A percentile compares a stretch with the other conserved stretches of the same genome.
Conservation (phyloP, 169 alveolate genomes). For the Cryptosporidium bovis region DNA sequence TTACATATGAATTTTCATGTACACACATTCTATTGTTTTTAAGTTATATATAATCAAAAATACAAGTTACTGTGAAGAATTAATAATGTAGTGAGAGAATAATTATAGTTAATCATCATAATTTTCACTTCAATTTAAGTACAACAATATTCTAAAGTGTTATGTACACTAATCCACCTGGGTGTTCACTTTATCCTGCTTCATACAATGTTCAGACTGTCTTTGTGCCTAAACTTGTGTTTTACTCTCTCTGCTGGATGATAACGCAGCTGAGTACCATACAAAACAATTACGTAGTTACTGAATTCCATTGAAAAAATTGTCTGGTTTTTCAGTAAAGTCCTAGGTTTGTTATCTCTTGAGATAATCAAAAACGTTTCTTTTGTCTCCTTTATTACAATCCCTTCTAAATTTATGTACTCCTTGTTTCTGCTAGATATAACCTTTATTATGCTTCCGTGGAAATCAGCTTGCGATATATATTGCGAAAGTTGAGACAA, state of each 20-base stretch:
- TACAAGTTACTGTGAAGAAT: too few relatives aligned
- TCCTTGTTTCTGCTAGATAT: slow-evolving; percentile 47
- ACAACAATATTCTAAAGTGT: too few relatives aligned
- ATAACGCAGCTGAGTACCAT: slow-evolving; percentile 64
- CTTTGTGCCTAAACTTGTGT: slow-evolving; percentile 65
- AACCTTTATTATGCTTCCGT: slow-evolving; percentile 35
- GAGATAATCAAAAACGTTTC: slow-evolving; percentile 68
- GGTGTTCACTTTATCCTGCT: not conserved
- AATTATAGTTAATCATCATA: not conserved
- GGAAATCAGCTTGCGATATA: slow-evolving; percentile 51
- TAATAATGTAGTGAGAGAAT: not conserved
- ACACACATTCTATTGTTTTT: not conserved
- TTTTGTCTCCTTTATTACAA: slow-evolving; percentile 58
- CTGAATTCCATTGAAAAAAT: slow-evolving; percentile 26
- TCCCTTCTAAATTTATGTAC: slow-evolving; percentile 47
- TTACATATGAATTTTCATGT: too few relatives aligned
- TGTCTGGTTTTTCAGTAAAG: slow-evolving; percentile 17
- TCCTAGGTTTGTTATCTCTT: slow-evolving; percentile 37
- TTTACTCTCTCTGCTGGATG: slow-evolving; percentile 67
- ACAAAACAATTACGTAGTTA: slow-evolving; percentile 9
- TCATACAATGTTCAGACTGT: slow-evolving; percentile 5
- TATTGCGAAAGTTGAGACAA: slow-evolving; percentile 46
- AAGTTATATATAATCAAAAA: not conserved
- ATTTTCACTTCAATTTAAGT: too few relatives aligned
- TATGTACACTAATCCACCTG: too few relatives aligned